Evolutionary conservation across 169 alveolate species (phyloP), one percentile per base, ranked within the genome.

Genomic region (Sarcocystis neurona): DNA sequence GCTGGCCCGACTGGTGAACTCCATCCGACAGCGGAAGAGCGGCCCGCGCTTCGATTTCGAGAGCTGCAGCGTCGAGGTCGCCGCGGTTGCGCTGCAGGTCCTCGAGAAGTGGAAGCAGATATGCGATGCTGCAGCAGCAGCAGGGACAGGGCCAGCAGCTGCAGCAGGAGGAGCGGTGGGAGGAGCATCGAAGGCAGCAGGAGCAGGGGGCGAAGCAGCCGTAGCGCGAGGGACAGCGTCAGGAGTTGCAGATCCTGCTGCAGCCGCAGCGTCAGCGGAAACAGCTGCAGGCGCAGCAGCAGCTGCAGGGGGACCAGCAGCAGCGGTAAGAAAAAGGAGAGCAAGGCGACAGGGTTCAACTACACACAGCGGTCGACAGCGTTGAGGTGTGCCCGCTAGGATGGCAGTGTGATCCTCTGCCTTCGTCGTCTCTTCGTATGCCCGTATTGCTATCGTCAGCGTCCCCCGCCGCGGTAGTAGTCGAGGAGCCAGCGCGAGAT

Each of bases 1-100:
- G n/a, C n/a, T n/a, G n/a, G n/a, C n/a, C n/a, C n/a, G n/a, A n/a
- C n/a, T n/a, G n/a, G n/a, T n/a, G n/a, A n/a, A n/a, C n/a, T n/a
- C n/a, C n/a, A 72, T 72, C 39, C 58, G 56, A 39, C 82, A 72
- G 53, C 82, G 82, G 82, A 72, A 37, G 82, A 72, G 41, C 58
- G 56, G 3, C 34, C 10, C 32, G 2, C 34, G 41, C 58, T 72
- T 48, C 6, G 82, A 72, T 39, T 72, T 72, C 27, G 82, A 72
- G 32, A 56, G 56, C 23, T 72, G 82, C 82, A 72, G 82, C 82
- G 82, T 39, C 58, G 82, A 72, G 32, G 82, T 72, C 32, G 34
- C 82, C 43, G 82, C 56, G 34, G 50, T 72, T 48, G 82, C 82
- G 82, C 58, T 39, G 82, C 34, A 39, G 82, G 37, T 72, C 43